A percentile compares a stretch with the other conserved stretches of the same genome.
Conservation (phyloP, 306 rosid genomes). For the Cicer pinnatifidum region DNA sequence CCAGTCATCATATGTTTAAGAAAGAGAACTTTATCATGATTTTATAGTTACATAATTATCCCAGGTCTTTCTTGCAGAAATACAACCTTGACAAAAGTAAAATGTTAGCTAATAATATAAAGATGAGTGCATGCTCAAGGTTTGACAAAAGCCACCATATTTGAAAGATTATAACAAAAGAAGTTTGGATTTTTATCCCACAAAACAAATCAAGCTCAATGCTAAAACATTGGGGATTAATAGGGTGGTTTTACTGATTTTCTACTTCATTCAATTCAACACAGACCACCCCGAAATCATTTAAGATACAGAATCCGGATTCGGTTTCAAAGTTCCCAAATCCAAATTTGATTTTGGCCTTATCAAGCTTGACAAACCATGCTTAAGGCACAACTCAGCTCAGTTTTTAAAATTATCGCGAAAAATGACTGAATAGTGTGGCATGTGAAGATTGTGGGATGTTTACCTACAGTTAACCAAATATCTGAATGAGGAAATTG, state of each 20-base stretch:
- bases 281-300: constrained; percentile 10
- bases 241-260: background rate
- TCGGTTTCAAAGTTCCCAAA: constrained; percentile 2
- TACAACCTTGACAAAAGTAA: background rate
- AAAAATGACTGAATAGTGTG: background rate
- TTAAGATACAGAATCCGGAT: background rate
- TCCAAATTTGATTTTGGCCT: constrained; percentile 9
- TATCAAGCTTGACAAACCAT: background rate
- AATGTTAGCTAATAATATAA: constrained; percentile 11
- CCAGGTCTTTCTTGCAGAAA: background rate
- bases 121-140: background rate
- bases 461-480: background rate
- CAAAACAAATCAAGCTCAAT: constrained; percentile 12
- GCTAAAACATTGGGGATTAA: constrained; percentile 19
- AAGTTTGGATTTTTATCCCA: background rate
- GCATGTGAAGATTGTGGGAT: constrained; percentile 11
- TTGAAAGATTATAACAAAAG: background rate
- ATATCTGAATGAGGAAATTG: background rate
- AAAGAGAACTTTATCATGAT: constrained; percentile 6
- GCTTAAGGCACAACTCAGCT: constrained; percentile 11
- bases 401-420: background rate
- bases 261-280: background rate
- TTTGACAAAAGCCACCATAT: constrained; percentile 3
- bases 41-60: constrained; percentile 18
- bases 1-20: constrained; percentile 21